These are phyloP conservation scores for Medicago lupulina DNA, from an alignment of 306 rosid genomes.

Conservation along the genomic window DNA sequence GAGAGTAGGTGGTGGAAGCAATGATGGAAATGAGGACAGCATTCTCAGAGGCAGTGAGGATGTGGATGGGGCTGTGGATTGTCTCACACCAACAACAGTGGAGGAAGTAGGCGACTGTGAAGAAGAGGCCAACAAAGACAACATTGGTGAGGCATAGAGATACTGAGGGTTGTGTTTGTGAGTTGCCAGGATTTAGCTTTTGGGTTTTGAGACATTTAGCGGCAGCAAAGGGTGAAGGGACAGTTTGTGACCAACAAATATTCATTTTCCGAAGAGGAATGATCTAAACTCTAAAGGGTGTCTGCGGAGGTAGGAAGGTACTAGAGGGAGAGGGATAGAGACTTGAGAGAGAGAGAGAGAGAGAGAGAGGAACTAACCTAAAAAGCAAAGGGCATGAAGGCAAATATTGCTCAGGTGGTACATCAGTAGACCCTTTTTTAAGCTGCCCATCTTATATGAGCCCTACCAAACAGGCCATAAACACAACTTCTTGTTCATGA, in stretches of 20 bases:
- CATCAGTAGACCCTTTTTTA: neutral
- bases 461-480: neutral
- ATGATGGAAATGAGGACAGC: neutral
- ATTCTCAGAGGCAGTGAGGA: neutral
- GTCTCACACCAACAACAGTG: neutral
- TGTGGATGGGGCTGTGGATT: neutral
- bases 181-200: neutral
- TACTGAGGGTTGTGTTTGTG: neutral
- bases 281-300: no score
- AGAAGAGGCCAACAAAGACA: neutral
- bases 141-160: neutral
- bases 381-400: neutral
- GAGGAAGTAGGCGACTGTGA: neutral
- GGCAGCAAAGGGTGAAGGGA: neutral
- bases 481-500: neutral
- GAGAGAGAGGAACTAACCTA: no score
- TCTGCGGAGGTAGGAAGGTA: no score
- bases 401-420: neutral
- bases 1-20: neutral
- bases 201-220: neutral
- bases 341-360: no score
- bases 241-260: neutral
- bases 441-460: neutral
- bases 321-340: no score
- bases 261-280: neutral